A percentile compares a stretch with the other conserved stretches of the same genome.
phyloP scores from a whole-genome alignment of 106 monocot species.

The Dactylorhiza incarnata region DNA sequence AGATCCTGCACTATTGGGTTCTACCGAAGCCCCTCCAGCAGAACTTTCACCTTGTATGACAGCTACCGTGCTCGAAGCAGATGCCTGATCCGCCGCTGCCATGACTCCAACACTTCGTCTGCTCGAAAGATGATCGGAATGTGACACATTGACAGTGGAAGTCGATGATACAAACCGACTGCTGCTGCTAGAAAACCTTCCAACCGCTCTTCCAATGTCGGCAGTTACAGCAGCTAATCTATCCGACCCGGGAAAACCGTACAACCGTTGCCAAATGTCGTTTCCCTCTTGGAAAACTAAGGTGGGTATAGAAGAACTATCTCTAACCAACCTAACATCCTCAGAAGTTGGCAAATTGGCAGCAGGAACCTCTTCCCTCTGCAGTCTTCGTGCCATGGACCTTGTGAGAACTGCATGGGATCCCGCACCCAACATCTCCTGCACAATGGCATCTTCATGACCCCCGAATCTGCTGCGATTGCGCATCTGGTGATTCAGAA shows the following conservation, averaged over 20 bases:
- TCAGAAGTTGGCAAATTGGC: conserved; percentile 5
- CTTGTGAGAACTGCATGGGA: conserved; percentile 37
- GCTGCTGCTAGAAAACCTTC: conserved; percentile 26
- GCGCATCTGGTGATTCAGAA: conserved; percentile 38
- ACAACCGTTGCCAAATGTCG: conserved; percentile 28
- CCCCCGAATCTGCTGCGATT: conserved; percentile 23
- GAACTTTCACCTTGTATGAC: conserved; percentile 63
- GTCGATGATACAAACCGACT: conserved; percentile 23
- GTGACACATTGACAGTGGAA: conserved; percentile 28
- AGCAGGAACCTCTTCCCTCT: conserved; percentile 21
- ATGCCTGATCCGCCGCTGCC: conserved; percentile 53
- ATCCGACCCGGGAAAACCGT: conserved; percentile 21
- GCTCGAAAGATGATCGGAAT: conserved; percentile 15
- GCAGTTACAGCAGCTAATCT: conserved; percentile 38
- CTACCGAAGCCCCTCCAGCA: conserved; percentile 26
- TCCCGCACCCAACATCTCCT: conserved; percentile 31
- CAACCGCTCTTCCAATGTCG: conserved; percentile 48
- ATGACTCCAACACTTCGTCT: conserved; percentile 20
- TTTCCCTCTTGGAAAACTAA: conserved; percentile 27
- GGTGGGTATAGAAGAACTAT: conserved; percentile 12
- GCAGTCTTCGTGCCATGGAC: conserved; percentile 39
- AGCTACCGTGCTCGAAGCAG: conserved; percentile 77
- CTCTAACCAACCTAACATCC: conserved; percentile 15
- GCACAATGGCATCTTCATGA: conserved; percentile 27
- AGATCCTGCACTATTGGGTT: conserved; percentile 61